Evolutionary conservation across 345 rosid genomes (phyloP).

Genomic region (Firmiana major): DNA sequence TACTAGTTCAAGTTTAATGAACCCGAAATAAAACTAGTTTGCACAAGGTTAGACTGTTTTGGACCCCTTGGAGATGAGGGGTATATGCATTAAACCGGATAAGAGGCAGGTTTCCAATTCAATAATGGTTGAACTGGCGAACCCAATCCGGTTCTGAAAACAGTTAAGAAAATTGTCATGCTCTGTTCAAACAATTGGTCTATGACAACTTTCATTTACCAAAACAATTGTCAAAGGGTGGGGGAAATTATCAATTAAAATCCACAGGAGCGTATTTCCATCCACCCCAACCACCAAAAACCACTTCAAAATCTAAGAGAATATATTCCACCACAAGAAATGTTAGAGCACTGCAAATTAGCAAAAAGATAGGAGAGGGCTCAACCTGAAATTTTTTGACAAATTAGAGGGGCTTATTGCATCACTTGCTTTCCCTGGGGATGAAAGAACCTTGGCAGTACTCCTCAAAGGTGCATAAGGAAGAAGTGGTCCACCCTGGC

Average conservation of each 20-base stretch:
- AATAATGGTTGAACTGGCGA: neutral
- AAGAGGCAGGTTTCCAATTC: neutral
- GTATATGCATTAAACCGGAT: neutral
- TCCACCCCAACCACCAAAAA: neutral
- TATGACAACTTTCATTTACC: neutral
- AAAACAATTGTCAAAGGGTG: neutral
- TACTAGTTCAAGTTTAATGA: neutral
- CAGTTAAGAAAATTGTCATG: neutral
- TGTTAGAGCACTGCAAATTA: neutral
- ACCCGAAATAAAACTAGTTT: neutral
- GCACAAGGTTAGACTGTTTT: neutral
- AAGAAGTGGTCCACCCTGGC: constrained; percentile 39
- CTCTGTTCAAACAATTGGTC: neutral
- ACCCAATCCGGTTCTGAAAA: neutral
- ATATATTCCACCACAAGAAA: neutral
- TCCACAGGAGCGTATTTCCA: neutral
- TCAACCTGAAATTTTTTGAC: constrained; percentile 87
- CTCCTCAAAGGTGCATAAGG: constrained; percentile 43
- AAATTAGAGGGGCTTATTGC: constrained; percentile 49
- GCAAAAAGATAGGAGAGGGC: neutral
- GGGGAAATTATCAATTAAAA: neutral
- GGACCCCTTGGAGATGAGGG: neutral
- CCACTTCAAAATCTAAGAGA: neutral
- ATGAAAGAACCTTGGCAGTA: constrained; percentile 40
- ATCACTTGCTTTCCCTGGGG: constrained; percentile 63